Percentiles rank a stretch among this genome's conserved stretches.
Conservation (phyloP, 495 filamentous ascomycete genomes). For the Aspergillus heteromorphus region DNA sequence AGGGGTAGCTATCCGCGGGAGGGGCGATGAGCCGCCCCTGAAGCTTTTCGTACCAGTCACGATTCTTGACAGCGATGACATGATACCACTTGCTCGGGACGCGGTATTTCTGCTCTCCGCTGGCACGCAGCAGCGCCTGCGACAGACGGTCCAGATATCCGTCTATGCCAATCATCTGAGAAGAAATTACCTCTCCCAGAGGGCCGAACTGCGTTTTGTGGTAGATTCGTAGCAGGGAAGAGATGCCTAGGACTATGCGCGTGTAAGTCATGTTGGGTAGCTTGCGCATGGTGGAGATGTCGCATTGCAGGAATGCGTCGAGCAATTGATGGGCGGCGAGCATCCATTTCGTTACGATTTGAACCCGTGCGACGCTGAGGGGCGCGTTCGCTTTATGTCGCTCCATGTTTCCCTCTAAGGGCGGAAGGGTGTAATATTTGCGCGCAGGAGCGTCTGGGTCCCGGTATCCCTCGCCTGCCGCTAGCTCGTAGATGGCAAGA, state of each 20-base stretch:
- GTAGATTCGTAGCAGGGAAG: neutral
- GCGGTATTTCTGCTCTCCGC: neutral
- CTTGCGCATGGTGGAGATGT: neutral
- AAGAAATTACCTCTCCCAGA: neutral
- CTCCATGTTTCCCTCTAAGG: neutral
- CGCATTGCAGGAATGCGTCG: neutral
- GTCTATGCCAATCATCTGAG: neutral
- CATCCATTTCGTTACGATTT: neutral
- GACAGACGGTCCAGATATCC: neutral
- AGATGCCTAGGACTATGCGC: neutral
- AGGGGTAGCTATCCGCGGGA: neutral
- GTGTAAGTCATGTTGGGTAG: slow-evolving; percentile 1
- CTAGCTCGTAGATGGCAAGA: neutral
- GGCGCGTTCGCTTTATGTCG: neutral
- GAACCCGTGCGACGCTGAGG: neutral
- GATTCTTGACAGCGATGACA: neutral
- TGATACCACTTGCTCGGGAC: neutral
- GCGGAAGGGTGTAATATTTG: neutral
- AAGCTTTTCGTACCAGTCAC: neutral
- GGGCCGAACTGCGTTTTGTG: neutral
- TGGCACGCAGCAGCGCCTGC: neutral
- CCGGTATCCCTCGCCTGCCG: neutral
- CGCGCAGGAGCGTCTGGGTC: neutral
- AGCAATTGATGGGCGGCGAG: neutral
- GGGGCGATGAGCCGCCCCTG: neutral